phyloP scores from a whole-genome alignment of 352 stramenopile genomes.

The Globisporangium paddicum region DNA sequence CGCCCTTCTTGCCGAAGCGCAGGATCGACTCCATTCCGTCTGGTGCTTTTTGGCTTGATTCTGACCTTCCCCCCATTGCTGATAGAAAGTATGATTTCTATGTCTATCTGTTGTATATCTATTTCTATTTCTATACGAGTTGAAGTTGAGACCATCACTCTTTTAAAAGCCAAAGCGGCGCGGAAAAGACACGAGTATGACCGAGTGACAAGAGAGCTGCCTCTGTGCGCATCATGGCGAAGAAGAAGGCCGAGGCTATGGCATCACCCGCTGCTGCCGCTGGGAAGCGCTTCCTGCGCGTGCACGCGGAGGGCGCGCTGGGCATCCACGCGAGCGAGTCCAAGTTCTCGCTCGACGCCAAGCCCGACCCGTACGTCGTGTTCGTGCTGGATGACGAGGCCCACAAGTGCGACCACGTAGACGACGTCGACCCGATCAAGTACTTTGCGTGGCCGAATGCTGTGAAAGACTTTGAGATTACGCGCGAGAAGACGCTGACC shows the following conservation, averaged over 20 bases:
- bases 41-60: too few relatives aligned
- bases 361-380: conserved; percentile 42
- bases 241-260: background rate
- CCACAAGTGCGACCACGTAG: conserved; percentile 25
- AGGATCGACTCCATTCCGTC: conserved; percentile 11
- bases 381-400: conserved; percentile 27
- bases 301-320: conserved; percentile 35
- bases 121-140: background rate
- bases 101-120: background rate
- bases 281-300: conserved; percentile 17
- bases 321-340: conserved; percentile 21
- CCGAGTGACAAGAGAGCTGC: background rate
- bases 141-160: conserved; percentile 10
- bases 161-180: background rate
- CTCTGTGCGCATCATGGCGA: background rate
- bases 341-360: conserved; percentile 29
- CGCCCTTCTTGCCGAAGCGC: conserved; percentile 15
- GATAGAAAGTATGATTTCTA: too few relatives aligned
- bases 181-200: background rate
- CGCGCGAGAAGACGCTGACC: conserved; percentile 11
- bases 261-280: background rate
- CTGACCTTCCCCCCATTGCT: too few relatives aligned
- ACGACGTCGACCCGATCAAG: conserved; percentile 35
- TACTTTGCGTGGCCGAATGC: conserved; percentile 47
- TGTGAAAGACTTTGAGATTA: conserved; percentile 29